Evolutionary conservation across 192 early-diverging fungal species (phyloP), one percentile per base, ranked within the genome.

Genomic region (Phlyctochytrium planicorne): DNA sequence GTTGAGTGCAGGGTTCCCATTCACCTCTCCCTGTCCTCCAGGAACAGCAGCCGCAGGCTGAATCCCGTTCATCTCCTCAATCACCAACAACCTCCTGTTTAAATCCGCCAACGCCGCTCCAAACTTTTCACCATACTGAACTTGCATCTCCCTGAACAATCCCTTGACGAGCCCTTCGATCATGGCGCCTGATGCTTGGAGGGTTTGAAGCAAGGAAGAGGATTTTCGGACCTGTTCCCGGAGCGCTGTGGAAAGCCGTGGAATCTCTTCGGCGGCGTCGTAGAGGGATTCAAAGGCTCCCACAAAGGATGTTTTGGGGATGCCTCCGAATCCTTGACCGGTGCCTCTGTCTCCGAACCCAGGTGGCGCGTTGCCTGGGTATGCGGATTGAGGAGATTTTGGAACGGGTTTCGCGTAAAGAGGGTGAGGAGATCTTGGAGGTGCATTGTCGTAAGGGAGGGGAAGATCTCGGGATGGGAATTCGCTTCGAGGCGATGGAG

Each of bases 191-290:
- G 78, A 79, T 0, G 86, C 74, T 68, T 91, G 90, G 32, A 93
- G 79, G 1, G 90, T 90, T 61, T 91, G 89, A 30, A 93, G 80
- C 30, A 93, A 73, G 10, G 87, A 77, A 0, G 84, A 74, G 3
- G 89, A 87, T 57, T 85, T 82, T 25, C 91, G 78, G 59, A 93
- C 84, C 75, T 93, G 90, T 52, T 91, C 90, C 69, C 90, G 87
- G 59, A 93, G 77, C 34, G 88, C 88, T 53, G 76, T 65, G 62
- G 86, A 84, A 24, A 93, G 77, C 0, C 78, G 80, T 20, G 79
- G 73, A 1, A 83, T 78, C 12, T 81, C 81, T 53, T 91, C 90
- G 69, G 80, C 30, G 61, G 71, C 12, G 79, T 80, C 68, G 82
- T 85, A 77, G 64, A 90, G 70, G 69, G 76, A 23, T 76, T 88